Evolutionary conservation across 768 basidiomycete species (phyloP).

Genomic region (Panaeolus papilionaceus): DNA sequence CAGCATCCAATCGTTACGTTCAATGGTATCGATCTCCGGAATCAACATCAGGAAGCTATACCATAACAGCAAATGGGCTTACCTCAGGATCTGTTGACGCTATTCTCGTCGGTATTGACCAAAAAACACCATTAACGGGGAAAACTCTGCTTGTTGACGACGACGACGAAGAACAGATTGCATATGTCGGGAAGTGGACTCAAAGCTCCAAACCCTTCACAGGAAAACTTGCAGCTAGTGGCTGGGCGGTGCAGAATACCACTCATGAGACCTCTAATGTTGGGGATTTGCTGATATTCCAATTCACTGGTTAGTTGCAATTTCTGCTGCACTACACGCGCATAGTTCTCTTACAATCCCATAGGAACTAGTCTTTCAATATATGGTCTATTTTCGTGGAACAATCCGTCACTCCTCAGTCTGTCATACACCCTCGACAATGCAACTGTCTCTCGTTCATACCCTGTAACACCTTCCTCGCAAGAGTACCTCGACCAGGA

Average conservation of each 20-base stretch:
- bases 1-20: constrained; percentile 22
- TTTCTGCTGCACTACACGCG: background rate
- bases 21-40: constrained; percentile 36
- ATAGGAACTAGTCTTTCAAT: constrained; percentile 30
- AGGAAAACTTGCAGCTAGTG: constrained; percentile 24
- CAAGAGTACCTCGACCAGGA: constrained; percentile 25
- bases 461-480: constrained; percentile 26
- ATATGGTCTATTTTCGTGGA: constrained; percentile 35
- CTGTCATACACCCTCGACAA: constrained; percentile 34
- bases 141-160: constrained; percentile 34
- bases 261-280: constrained; percentile 26
- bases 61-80: constrained; percentile 30
- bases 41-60: constrained; percentile 32
- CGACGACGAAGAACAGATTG: constrained; percentile 29
- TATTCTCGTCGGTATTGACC: constrained; percentile 30
- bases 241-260: constrained; percentile 25
- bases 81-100: constrained; percentile 32
- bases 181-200: constrained; percentile 30
- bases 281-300: constrained; percentile 29
- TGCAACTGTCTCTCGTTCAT: constrained; percentile 21
- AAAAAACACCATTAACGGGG: constrained; percentile 28
- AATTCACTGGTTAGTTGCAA: constrained; percentile 28
- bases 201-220: constrained; percentile 21
- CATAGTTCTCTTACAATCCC: constrained; percentile 3
- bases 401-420: constrained; percentile 28